Evolutionary conservation across 2,329 filamentous ascomycete species (phyloP).

Genomic region (Tolypocladium pustulatum): DNA sequence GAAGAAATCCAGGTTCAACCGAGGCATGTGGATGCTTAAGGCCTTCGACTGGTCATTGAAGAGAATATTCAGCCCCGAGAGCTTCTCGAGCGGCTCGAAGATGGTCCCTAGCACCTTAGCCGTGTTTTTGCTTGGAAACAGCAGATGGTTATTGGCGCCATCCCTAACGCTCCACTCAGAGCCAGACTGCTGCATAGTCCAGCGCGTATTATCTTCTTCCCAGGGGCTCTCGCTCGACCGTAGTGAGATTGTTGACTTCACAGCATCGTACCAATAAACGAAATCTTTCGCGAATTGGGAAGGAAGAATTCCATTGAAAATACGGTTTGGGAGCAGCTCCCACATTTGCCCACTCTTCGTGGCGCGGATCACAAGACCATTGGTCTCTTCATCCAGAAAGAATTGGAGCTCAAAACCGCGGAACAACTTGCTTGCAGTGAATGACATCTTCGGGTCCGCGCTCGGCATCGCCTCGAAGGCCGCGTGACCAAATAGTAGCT

Average conservation of each 20-base stretch:
- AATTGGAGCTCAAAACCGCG: constrained; percentile 25
- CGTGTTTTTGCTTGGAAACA: not conserved
- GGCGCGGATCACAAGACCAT: constrained; percentile 20
- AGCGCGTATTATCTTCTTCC: constrained; percentile 6
- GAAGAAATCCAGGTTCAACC: constrained; percentile 36
- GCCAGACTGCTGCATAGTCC: not conserved
- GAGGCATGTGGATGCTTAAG: constrained; percentile 32
- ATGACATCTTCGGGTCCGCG: constrained; percentile 24
- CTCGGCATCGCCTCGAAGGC: constrained; percentile 33
- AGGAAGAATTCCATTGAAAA: constrained; percentile 21
- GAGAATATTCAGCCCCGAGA: not conserved
- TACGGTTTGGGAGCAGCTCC: constrained; percentile 20
- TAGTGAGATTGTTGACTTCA: constrained; percentile 18
- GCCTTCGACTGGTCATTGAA: not conserved
- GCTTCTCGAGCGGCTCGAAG: not conserved
- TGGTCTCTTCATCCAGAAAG: constrained; percentile 9
- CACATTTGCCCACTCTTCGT: constrained; percentile 3
- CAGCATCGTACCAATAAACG: constrained; percentile 35
- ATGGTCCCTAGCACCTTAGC: constrained; percentile 8
- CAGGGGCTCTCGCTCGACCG: constrained; percentile 14
- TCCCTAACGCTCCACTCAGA: not conserved
- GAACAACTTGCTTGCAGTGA: constrained; percentile 22
- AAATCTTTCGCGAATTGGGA: constrained; percentile 25
- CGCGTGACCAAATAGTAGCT: constrained; percentile 32
- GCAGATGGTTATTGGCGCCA: not conserved